A percentile compares a stretch with the other conserved stretches of the same genome.
Conservation (phyloP, 352 stramenopile genomes). For the Phytopythium litorale region DNA sequence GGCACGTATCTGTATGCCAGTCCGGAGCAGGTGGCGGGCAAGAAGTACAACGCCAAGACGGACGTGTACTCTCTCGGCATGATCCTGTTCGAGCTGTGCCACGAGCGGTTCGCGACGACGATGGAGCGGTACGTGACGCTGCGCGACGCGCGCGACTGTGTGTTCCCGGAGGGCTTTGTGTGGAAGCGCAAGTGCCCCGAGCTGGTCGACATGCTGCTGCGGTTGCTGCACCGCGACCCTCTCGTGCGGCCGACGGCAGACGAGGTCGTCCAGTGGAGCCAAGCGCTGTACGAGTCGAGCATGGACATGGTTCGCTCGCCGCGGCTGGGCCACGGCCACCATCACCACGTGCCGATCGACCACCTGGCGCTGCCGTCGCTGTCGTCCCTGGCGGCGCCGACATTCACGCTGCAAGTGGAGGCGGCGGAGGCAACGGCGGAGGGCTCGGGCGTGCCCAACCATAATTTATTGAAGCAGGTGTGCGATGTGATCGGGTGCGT, state of each 20-base stretch:
- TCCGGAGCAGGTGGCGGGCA: constrained; percentile 86
- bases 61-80: constrained; percentile 91
- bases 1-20: constrained; percentile 90
- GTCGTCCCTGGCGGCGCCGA: constrained; percentile 13
- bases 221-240: constrained; percentile 55
- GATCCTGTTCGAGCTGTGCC: constrained; percentile 90
- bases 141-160: constrained; percentile 66
- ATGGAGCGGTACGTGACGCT: constrained; percentile 89
- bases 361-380: constrained; percentile 12
- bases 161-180: constrained; percentile 48
- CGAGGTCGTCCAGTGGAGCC: constrained; percentile 76
- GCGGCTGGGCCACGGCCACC: constrained; percentile 23
- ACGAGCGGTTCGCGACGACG: constrained; percentile 84
- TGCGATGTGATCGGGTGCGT: constrained; percentile 71
- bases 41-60: constrained; percentile 91
- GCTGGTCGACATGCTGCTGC: constrained; percentile 64
- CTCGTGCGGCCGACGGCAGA: constrained; percentile 45
- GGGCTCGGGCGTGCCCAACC: constrained; percentile 54
- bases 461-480: constrained; percentile 86
- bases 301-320: constrained; percentile 54
- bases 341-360: constrained; percentile 21
- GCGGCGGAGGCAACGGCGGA: constrained; percentile 36
- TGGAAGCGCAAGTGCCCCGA: constrained; percentile 55
- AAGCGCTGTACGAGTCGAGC: constrained; percentile 67
- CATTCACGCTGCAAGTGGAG: constrained; percentile 68